Conservation (phyloP, 441 rosid genomes). For the Hypseocharis bilobata region DNA sequence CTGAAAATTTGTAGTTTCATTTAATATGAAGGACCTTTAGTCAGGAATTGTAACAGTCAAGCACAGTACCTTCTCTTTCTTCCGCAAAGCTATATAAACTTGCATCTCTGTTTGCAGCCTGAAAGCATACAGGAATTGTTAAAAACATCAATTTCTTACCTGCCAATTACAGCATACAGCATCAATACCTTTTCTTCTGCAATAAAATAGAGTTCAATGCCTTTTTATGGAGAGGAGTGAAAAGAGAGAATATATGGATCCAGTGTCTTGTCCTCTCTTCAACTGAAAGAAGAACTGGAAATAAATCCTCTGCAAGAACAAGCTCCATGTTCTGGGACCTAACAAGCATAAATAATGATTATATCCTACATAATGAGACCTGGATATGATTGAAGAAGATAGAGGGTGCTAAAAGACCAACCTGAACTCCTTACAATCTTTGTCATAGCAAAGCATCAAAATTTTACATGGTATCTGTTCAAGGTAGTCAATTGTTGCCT, state of each 20-base stretch:
- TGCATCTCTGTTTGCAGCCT: slow-evolving; percentile 76
- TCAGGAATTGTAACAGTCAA: background rate
- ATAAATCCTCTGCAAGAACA: slow-evolving; percentile 63
- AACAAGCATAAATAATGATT: slow-evolving; percentile 25
- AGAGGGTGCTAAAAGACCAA: slow-evolving; percentile 27
- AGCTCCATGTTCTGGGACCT: slow-evolving; percentile 72
- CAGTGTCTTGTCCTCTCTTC: slow-evolving; percentile 70
- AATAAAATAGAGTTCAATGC: slow-evolving; percentile 58
- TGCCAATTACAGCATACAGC: slow-evolving; percentile 15
- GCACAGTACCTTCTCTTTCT: slow-evolving; percentile 56
- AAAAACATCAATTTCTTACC: slow-evolving; percentile 17
- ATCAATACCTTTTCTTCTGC: slow-evolving; percentile 63
- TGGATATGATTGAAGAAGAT: background rate
- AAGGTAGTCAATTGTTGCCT: slow-evolving; percentile 47
- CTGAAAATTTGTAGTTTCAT: background rate
- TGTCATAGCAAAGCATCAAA: slow-evolving; percentile 68
- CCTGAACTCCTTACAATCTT: slow-evolving; percentile 78
- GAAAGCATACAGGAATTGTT: slow-evolving; percentile 25
- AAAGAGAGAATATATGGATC: slow-evolving; percentile 66
- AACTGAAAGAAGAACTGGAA: slow-evolving; percentile 53
- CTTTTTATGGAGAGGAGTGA: slow-evolving; percentile 60
- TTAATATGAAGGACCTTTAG: background rate
- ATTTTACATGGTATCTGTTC: slow-evolving; percentile 83
- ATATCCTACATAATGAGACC: background rate
- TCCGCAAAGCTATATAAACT: slow-evolving; percentile 47